phyloP scores from a whole-genome alignment of 1,284 basidiomycete genomes.

The Ceratobasidium sp. region DNA sequence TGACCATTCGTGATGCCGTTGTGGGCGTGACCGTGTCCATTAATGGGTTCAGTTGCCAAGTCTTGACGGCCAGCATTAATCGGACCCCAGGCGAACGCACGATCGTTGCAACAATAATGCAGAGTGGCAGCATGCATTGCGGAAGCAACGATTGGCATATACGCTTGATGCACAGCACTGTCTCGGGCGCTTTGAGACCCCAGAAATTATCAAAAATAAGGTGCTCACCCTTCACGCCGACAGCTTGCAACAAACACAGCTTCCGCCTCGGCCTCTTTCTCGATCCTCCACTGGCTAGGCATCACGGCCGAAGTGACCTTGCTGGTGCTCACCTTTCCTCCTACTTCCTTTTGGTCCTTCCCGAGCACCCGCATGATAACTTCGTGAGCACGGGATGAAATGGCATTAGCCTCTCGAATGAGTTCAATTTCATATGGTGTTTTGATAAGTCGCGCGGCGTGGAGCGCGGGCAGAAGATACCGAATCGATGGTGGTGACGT shows the following conservation, averaged over 20 bases:
- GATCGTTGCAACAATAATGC: constrained; percentile 88
- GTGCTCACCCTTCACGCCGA: constrained; percentile 75
- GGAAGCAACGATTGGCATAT: constrained; percentile 87
- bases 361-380: constrained; percentile 90
- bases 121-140: constrained; percentile 83
- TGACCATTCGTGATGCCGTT: constrained; percentile 45
- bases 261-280: constrained; percentile 89
- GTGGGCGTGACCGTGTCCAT: constrained; percentile 53
- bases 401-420: constrained; percentile 79
- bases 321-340: constrained; percentile 55
- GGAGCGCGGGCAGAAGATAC: constrained; percentile 75
- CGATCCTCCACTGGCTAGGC: constrained; percentile 81
- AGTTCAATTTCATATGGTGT: constrained; percentile 72
- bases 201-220: neutral
- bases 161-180: constrained; percentile 85
- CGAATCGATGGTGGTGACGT: constrained; percentile 53
- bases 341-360: constrained; percentile 58
- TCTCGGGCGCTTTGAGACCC: too few species aligned
- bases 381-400: constrained; percentile 87
- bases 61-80: constrained; percentile 50
- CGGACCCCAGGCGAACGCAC: constrained; percentile 80
- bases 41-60: constrained; percentile 62
- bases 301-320: constrained; percentile 58
- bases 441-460: constrained; percentile 79
- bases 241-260: constrained; percentile 89